Percentiles rank a stretch among this genome's conserved stretches.
Evolutionary conservation across 139 green algal species (phyloP).

Genomic region (Helicosporidium sp.): DNA sequence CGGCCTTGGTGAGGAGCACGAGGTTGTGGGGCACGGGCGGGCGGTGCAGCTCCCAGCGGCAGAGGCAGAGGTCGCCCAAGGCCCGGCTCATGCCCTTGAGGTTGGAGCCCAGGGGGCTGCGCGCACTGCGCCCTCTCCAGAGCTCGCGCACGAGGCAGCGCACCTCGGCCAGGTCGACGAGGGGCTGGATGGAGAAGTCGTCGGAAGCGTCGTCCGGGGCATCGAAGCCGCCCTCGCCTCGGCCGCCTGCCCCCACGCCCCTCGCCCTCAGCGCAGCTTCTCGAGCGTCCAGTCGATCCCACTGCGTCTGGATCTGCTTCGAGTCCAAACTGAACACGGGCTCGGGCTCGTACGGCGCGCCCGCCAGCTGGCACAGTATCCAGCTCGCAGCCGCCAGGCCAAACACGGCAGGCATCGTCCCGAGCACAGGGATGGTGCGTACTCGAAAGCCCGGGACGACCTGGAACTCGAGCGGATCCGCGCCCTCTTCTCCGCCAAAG

Average conservation of each 20-base stretch:
- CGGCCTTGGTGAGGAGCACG: constrained; percentile 58
- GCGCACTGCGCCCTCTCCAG: constrained; percentile 4
- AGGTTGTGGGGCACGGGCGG: constrained; percentile 65
- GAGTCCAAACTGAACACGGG: constrained; percentile 40
- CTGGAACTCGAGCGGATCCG: constrained; percentile 58
- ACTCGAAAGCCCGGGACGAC: constrained; percentile 88
- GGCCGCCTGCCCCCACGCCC: constrained; percentile 9
- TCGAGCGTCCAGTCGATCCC: constrained; percentile 60
- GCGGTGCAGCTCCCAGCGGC: constrained; percentile 24
- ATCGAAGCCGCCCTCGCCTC: no score
- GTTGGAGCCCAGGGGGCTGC: constrained; percentile 7
- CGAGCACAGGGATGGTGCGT: constrained; percentile 84
- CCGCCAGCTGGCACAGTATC: constrained; percentile 66
- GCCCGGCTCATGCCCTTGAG: constrained; percentile 49
- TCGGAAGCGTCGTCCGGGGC: no score
- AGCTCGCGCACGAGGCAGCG: constrained; percentile 23
- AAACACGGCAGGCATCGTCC: constrained; percentile 78
- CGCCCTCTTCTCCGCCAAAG: constrained; percentile 18
- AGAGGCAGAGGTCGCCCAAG: constrained; percentile 45
- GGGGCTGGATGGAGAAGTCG: no score
- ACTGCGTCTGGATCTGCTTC: constrained; percentile 41
- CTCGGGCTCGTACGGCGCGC: constrained; percentile 32
- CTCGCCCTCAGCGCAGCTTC: constrained; percentile 19
- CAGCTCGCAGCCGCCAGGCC: constrained; percentile 64
- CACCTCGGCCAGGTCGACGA: no score